Base-by-base conservation (phyloP, 83 land plant genomes). In the Thuja plicata region DNA sequence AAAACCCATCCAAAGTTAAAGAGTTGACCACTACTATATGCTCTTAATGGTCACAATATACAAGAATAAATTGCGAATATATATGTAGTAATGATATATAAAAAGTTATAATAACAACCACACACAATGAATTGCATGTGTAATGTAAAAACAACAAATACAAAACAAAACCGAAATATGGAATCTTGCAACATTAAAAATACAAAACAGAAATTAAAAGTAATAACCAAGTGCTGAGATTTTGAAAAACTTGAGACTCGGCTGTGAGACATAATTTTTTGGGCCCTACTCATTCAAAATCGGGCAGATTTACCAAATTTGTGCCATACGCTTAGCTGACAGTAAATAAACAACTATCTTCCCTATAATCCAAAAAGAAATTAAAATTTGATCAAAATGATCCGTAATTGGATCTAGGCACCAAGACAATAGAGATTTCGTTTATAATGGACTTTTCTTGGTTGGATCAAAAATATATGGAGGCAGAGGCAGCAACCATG, bases 1-100 rank as follows among this genome's bases (percentile, higher is more conserved):
- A 83, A 82, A n/a, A 83, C 19, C 85, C 35, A 82, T 45, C 84
- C 17, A 45, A 80, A 80, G 83, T 80, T 80, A 11, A 43, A 43
- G 30, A 81, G 84, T 9, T 41, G 46, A n/a, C 45, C 43, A n/a
- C 50, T 32, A 82, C 15, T 27, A 46, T n/a, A 45, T 21, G 50
- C 54, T 43, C 35, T 82, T 82, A 27, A 27, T 40, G 27, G 46
- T 40, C 46, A 7, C 21, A 40, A 24, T 3, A 19, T 21, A 79
- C 40, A 40, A 62, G 40, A 15, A 80, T 8, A 30, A 80, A 40
- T 80, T 27, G 84, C 3, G 41, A 43, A 34, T 40, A 24, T 24
- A 80, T 21, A 8, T 34, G 30, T 40, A 40, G 6, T 24, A 3
- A 80, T 19, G 3, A 80, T 41, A 40, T 24, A 43, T 40, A 40